Evolutionary conservation across 257 asterid species (phyloP).

Genomic region (Solanum medicagineum): DNA sequence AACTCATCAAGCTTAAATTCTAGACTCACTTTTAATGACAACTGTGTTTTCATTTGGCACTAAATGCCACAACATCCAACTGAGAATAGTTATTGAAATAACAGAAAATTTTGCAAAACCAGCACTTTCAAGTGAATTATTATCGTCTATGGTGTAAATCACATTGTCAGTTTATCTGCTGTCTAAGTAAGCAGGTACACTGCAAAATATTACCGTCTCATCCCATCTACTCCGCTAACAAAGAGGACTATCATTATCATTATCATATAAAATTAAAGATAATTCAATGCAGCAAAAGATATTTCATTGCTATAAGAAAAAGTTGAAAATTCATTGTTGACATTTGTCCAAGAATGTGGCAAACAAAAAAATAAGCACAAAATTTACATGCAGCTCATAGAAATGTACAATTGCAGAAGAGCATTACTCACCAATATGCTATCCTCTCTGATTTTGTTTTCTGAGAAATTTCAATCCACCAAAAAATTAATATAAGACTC

Average conservation of each 20-base stretch:
- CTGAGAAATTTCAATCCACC: constrained; percentile 15
- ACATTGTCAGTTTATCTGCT: background rate
- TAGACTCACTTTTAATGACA: background rate
- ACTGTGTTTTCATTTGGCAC: background rate
- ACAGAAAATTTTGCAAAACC: background rate
- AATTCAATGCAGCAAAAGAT: background rate
- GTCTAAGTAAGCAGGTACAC: background rate
- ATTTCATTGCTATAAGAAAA: background rate
- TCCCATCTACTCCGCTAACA: background rate
- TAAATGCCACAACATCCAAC: background rate
- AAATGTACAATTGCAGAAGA: constrained; percentile 67
- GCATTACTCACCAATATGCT: constrained; percentile 25
- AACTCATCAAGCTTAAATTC: background rate
- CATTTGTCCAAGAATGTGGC: background rate
- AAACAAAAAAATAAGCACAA: constrained; percentile 6
- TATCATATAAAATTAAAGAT: background rate
- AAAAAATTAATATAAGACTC: background rate
- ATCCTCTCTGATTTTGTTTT: constrained; percentile 13
- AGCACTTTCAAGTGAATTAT: background rate
- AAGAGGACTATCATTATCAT: background rate
- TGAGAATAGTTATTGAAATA: background rate
- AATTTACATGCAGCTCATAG: constrained; percentile 42
- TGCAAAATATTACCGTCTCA: background rate
- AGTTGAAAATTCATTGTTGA: background rate
- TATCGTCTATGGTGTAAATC: background rate